These are phyloP conservation scores for Myrica gale DNA, from an alignment of 306 rosid genomes.

Conservation along the genomic window DNA sequence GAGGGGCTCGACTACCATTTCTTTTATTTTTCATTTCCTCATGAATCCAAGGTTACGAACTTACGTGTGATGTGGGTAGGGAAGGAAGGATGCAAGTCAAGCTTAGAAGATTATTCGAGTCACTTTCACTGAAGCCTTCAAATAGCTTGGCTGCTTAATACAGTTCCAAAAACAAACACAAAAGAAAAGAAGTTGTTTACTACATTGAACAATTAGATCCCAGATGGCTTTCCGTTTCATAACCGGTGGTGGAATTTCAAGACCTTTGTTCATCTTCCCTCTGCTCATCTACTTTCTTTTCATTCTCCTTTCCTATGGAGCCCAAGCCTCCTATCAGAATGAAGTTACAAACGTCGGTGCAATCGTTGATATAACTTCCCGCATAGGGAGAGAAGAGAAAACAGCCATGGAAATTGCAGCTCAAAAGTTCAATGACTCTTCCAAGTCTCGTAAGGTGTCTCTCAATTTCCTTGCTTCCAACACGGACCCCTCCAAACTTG, in stretches of 20 bases:
- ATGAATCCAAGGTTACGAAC: too few relatives aligned
- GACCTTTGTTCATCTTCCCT: not conserved
- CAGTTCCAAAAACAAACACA: too few relatives aligned
- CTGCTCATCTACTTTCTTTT: slow-evolving; percentile 1
- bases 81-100: too few relatives aligned
- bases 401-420: slow-evolving; percentile 51
- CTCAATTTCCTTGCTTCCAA: slow-evolving; percentile 22
- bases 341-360: slow-evolving; percentile 35
- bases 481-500: slow-evolving; percentile 20
- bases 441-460: slow-evolving; percentile 12
- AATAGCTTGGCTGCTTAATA: too few relatives aligned
- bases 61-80: too few relatives aligned
- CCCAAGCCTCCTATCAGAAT: slow-evolving; percentile 4
- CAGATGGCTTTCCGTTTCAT: slow-evolving; percentile 21
- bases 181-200: too few relatives aligned
- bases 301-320: slow-evolving; percentile 9
- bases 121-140: too few relatives aligned
- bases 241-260: not conserved
- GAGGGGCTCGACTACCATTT: too few relatives aligned
- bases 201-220: not conserved
- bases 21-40: too few relatives aligned
- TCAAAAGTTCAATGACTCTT: slow-evolving; percentile 29
- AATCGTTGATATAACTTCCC: slow-evolving; percentile 40
- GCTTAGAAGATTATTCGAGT: too few relatives aligned
- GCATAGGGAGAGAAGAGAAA: slow-evolving; percentile 44